These are phyloP conservation scores for Arabis alpina DNA, from an alignment of 345 rosid genomes.

Conservation along the genomic window DNA sequence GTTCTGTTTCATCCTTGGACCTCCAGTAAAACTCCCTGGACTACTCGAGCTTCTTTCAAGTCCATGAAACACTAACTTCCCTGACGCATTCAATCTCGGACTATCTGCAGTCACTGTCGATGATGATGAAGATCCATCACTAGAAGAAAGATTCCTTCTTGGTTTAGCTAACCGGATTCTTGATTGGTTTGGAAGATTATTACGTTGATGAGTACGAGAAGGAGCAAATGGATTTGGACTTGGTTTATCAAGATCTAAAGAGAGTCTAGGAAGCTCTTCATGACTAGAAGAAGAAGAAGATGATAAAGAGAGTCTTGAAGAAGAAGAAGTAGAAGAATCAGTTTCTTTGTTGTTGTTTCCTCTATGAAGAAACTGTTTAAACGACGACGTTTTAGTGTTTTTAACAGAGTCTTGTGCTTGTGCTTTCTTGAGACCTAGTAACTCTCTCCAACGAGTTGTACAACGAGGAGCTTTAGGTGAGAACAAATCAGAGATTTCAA, in stretches of 20 bases:
- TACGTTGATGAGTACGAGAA: conserved; percentile 49
- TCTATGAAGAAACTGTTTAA: conserved; percentile 71
- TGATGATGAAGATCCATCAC: conserved; percentile 25
- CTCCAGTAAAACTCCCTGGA: conserved; percentile 94
- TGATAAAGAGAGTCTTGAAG: conserved; percentile 57
- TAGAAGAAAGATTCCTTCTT: conserved; percentile 24
- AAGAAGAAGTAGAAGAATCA: conserved; percentile 58
- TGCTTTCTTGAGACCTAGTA: conserved; percentile 70
- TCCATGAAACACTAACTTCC: conserved; percentile 86
- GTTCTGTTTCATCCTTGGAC: conserved; percentile 66
- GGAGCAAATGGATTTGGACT: conserved; percentile 58
- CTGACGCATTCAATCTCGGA: conserved; percentile 92
- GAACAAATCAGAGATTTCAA: conserved; percentile 58
- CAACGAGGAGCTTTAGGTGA: conserved; percentile 91
- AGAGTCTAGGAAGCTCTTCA: conserved; percentile 64
- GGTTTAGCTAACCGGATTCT: conserved; percentile 48
- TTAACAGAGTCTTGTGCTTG: conserved; percentile 30
- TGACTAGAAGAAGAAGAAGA: conserved; percentile 65
- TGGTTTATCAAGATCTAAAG: conserved; percentile 44
- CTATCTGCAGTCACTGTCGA: conserved; percentile 79
- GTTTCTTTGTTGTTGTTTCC: conserved; percentile 60
- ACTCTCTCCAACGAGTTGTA: conserved; percentile 86
- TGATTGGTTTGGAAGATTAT: conserved; percentile 47
- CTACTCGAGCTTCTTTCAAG: conserved; percentile 96
- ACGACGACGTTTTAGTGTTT: conserved; percentile 35